Conservation (phyloP, 805 yeast species). For the Lachancea sp. region DNA sequence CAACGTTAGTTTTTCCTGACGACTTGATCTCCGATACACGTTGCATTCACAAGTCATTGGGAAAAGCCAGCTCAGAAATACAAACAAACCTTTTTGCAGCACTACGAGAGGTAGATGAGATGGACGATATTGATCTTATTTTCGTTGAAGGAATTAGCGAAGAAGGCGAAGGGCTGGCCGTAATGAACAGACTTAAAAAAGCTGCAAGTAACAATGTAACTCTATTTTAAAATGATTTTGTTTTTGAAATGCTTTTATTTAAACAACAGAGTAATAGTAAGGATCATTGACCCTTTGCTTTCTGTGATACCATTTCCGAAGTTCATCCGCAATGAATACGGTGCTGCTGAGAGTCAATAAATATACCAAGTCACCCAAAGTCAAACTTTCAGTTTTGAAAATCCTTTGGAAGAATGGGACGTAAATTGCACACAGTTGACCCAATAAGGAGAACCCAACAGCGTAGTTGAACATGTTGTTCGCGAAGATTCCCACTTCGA, state of each 20-base stretch:
- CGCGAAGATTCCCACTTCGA: conserved; percentile 67
- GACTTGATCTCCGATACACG: conserved; percentile 15
- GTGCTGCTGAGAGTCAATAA: conserved; percentile 62
- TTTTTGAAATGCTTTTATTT: not conserved
- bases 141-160: conserved; percentile 80
- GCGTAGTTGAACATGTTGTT: conserved; percentile 93
- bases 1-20: conserved; percentile 28
- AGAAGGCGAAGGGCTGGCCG: conserved; percentile 78
- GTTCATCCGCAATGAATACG: conserved; percentile 82
- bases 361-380: conserved; percentile 60
- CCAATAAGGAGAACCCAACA: conserved; percentile 78
- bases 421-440: conserved; percentile 90
- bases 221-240: conserved; percentile 9
- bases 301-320: conserved; percentile 46
- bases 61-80: conserved; percentile 46
- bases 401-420: conserved; percentile 87
- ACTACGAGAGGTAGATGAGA: conserved; percentile 70
- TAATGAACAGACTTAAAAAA: conserved; percentile 83
- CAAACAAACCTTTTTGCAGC: conserved; percentile 68
- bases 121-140: conserved; percentile 54
- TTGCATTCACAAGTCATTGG: conserved; percentile 34
- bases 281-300: conserved; percentile 13
- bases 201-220: conserved; percentile 57
- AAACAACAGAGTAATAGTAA: conserved; percentile 24
- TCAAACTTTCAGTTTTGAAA: conserved; percentile 91